phyloP scores from a whole-genome alignment of 2,329 filamentous ascomycete genomes.

The Fonsecaea multimorphosa region DNA sequence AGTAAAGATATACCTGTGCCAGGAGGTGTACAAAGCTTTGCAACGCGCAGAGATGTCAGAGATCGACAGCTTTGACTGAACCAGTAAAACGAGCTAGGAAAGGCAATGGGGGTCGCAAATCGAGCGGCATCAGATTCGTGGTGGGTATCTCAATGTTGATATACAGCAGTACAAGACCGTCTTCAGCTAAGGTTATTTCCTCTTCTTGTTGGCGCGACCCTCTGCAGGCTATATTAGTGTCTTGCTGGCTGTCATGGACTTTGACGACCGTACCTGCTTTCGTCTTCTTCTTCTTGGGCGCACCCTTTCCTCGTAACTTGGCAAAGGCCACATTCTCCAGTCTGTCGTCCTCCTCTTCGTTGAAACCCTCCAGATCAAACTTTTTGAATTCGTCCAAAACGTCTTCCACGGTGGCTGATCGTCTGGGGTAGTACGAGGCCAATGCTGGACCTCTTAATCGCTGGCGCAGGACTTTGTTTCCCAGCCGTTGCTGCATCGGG shows the following conservation, averaged over 20 bases:
- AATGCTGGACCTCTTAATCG: slow-evolving; percentile 82
- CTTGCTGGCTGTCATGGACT: background rate
- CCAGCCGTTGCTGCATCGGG: slow-evolving; percentile 77
- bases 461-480: slow-evolving; percentile 91
- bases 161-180: slow-evolving; percentile 21
- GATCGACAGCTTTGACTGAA: background rate
- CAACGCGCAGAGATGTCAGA: background rate
- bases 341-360: slow-evolving; percentile 80
- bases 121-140: background rate
- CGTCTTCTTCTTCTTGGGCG: slow-evolving; percentile 85
- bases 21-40: background rate
- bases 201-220: slow-evolving; percentile 31
- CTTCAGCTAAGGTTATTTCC: slow-evolving; percentile 20
- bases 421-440: slow-evolving; percentile 86
- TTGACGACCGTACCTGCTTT: slow-evolving; percentile 46
- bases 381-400: slow-evolving; percentile 71
- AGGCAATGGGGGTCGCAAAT: background rate
- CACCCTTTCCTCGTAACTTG: slow-evolving; percentile 81
- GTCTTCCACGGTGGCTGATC: slow-evolving; percentile 72
- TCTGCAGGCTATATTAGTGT: slow-evolving; percentile 29
- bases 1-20: background rate
- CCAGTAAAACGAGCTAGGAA: background rate
- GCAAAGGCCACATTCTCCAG: slow-evolving; percentile 70
- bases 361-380: slow-evolving; percentile 69
- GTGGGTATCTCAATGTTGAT: slow-evolving; percentile 30